A percentile compares a stretch with the other conserved stretches of the same genome.
These are phyloP conservation scores for Phytophthora agathidicida DNA, from an alignment of 352 stramenopile species.

Conservation along the genomic window DNA sequence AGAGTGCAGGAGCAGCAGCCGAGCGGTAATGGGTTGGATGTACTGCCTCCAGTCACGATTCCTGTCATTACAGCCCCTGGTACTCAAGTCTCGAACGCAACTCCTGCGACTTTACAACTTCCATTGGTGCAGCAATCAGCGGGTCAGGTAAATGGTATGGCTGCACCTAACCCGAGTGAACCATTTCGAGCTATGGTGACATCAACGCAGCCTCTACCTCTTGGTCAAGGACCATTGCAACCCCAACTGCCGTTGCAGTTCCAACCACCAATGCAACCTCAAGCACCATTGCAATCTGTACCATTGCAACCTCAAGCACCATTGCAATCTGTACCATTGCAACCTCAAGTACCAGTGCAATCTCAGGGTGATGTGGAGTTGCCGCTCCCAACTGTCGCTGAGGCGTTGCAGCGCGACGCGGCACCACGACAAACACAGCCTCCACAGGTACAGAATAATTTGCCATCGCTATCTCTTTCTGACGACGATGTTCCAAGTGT, in stretches of 20 bases:
- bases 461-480: slow-evolving; percentile 47
- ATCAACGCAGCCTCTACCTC: slow-evolving; percentile 4
- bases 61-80: slow-evolving; percentile 2
- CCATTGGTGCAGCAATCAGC: slow-evolving; percentile 6
- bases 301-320: neutral
- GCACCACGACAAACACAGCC: slow-evolving; percentile 43
- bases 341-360: slow-evolving; percentile 5
- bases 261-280: neutral
- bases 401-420: slow-evolving; percentile 28
- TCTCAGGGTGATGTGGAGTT: slow-evolving; percentile 10
- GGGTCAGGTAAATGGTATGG: neutral
- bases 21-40: slow-evolving; percentile 1
- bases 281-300: neutral
- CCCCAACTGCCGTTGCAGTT: slow-evolving; percentile 4
- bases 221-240: slow-evolving; percentile 6
- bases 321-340: neutral
- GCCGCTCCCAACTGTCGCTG: slow-evolving; percentile 24
- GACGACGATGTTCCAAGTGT: slow-evolving; percentile 59
- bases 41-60: slow-evolving; percentile 2
- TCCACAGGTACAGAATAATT: slow-evolving; percentile 57
- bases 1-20: slow-evolving; percentile 12
- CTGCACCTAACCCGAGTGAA: neutral
- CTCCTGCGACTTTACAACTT: neutral
- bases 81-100: neutral
- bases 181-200: slow-evolving; percentile 9